These are phyloP conservation scores for Boletus pseudo-olivaceus DNA, from an alignment of 768 basidiomycete genomes.

Conservation along the genomic window DNA sequence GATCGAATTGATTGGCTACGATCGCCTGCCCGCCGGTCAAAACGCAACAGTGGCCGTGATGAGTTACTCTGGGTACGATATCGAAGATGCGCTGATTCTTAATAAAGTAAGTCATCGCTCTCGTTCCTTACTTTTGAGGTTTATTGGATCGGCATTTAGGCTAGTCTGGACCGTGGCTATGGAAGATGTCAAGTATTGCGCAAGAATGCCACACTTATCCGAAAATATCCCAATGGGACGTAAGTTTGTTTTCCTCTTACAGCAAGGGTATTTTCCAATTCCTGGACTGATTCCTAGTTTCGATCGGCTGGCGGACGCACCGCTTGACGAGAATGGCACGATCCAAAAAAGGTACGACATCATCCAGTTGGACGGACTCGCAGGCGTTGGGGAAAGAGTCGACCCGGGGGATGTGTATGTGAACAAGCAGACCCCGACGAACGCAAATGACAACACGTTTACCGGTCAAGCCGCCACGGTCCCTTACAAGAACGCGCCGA, in stretches of 20 bases:
- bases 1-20: conserved; percentile 95
- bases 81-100: conserved; percentile 96
- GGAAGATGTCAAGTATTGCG: conserved; percentile 96
- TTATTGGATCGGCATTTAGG: conserved; percentile 42
- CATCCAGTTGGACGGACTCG: conserved; percentile 89
- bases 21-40: conserved; percentile 94
- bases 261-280: conserved; percentile 7
- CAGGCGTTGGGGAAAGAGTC: conserved; percentile 91
- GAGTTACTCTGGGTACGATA: conserved; percentile 99
- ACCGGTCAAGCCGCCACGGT: conserved; percentile 79
- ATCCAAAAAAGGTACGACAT: conserved; percentile 84
- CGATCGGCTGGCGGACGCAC: conserved; percentile 93
- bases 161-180: conserved; percentile 95
- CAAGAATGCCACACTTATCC: conserved; percentile 90
- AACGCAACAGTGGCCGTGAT: conserved; percentile 99
- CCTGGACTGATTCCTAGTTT: conserved; percentile 46
- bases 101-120: conserved; percentile 61
- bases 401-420: conserved; percentile 92
- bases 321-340: conserved; percentile 76
- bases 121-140: conserved; percentile 1
- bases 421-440: conserved; percentile 94
- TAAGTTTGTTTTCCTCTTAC: conserved; percentile 44
- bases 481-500: conserved; percentile 87
- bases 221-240: conserved; percentile 97
- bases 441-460: conserved; percentile 89